Conservation (phyloP, 495 filamentous ascomycete species). For the Xylaria palmicola region DNA sequence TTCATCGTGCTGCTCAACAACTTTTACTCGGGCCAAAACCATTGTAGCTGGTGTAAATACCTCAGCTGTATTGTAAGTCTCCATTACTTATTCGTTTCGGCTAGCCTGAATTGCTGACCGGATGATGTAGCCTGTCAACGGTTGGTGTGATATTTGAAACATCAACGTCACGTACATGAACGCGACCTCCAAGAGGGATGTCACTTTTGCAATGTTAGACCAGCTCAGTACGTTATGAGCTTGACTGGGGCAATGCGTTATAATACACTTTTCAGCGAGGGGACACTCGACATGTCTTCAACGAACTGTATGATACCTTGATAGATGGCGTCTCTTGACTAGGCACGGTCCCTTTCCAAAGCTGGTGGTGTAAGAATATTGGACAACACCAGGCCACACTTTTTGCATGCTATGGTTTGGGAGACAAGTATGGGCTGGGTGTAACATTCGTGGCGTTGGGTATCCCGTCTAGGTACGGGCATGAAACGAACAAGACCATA, state of each 20-base stretch:
- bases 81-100: not conserved
- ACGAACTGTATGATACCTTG: conserved; percentile 12
- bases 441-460: not conserved
- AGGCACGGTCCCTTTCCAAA: not conserved
- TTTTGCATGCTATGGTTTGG: conserved; percentile 1
- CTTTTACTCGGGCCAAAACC: conserved; percentile 77
- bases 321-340: not conserved
- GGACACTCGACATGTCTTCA: not conserved
- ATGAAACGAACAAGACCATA: not conserved
- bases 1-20: conserved; percentile 85
- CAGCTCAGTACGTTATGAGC: not conserved
- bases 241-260: not conserved
- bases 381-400: not conserved
- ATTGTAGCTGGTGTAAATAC: conserved; percentile 90
- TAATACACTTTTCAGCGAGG: not conserved
- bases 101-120: not conserved
- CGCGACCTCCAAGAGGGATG: conserved; percentile 27
- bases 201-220: conserved; percentile 16
- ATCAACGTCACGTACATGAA: conserved; percentile 29
- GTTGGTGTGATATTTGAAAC: conserved; percentile 76
- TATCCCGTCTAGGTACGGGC: not conserved
- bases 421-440: not conserved
- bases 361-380: not conserved
- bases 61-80: conserved; percentile 84
- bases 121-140: conserved; percentile 61